These are phyloP conservation scores for Zalaria sp. DNA, from an alignment of 2,329 filamentous ascomycete species.

Conservation along the genomic window DNA sequence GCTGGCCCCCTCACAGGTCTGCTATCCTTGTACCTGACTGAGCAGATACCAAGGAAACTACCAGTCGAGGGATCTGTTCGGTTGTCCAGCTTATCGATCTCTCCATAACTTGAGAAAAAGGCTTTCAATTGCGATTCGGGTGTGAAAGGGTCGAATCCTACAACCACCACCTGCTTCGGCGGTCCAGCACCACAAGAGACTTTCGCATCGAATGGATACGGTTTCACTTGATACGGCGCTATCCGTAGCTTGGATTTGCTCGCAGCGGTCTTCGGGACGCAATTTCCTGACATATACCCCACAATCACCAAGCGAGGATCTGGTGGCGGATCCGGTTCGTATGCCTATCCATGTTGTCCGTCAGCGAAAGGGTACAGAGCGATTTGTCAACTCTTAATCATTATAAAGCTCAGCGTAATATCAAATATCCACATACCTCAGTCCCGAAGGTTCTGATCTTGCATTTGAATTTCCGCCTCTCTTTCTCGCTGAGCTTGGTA, in stretches of 20 bases:
- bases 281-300: slow-evolving; percentile 41
- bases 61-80: slow-evolving; percentile 92
- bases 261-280: slow-evolving; percentile 38
- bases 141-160: slow-evolving; percentile 87
- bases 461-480: slow-evolving; percentile 18
- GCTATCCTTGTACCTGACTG: slow-evolving; percentile 75
- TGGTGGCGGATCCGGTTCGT: slow-evolving; percentile 49
- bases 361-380: slow-evolving; percentile 26
- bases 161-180: slow-evolving; percentile 80
- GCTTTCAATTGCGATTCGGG: slow-evolving; percentile 64
- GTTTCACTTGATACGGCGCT: slow-evolving; percentile 65
- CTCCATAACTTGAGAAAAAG: slow-evolving; percentile 67
- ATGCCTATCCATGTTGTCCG: slow-evolving; percentile 41
- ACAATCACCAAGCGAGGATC: slow-evolving; percentile 67
- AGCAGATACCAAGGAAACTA: slow-evolving; percentile 84
- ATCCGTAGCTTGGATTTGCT: slow-evolving; percentile 57
- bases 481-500: slow-evolving; percentile 39
- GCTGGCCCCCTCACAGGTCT: slow-evolving; percentile 36
- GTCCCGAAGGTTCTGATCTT: slow-evolving; percentile 21
- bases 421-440: slow-evolving; percentile 26
- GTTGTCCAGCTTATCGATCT: slow-evolving; percentile 82
- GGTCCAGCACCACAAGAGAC: slow-evolving; percentile 82
- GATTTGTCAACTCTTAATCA: slow-evolving; percentile 16
- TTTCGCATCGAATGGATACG: slow-evolving; percentile 67
- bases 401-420: slow-evolving; percentile 22